Percentiles rank a stretch among this genome's conserved stretches.
Conservation (phyloP, 768 basidiomycete species). For the Rhizopogon sp. region DNA sequence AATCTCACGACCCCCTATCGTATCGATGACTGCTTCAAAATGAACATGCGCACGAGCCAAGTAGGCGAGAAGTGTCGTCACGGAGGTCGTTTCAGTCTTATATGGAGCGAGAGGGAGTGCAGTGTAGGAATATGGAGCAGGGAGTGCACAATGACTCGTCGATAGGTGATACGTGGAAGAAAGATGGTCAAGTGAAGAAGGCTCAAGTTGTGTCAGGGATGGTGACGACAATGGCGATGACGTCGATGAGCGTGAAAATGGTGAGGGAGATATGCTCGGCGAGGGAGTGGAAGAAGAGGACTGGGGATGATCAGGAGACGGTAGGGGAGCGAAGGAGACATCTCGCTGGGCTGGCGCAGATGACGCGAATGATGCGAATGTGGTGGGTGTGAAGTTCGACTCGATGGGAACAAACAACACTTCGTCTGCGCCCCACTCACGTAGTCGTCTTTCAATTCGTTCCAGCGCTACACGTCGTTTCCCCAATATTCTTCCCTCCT, state of each 20-base stretch:
- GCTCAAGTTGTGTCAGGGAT: slow-evolving; percentile 13
- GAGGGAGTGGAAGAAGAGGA: slow-evolving; percentile 21
- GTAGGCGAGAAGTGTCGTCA: slow-evolving; percentile 7
- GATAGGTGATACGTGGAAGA: slow-evolving; percentile 20
- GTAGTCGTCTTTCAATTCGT: slow-evolving; percentile 47
- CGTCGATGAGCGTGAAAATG: slow-evolving; percentile 25
- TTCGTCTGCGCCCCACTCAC: slow-evolving; percentile 72
- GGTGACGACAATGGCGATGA: slow-evolving; percentile 29
- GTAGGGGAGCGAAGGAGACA: slow-evolving; percentile 17
- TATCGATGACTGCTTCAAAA: slow-evolving; percentile 83
- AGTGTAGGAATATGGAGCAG: slow-evolving; percentile 24
- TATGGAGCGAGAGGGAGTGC: slow-evolving; percentile 25
- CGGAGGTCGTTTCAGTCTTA: slow-evolving; percentile 17
- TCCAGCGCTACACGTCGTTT: slow-evolving; percentile 37
- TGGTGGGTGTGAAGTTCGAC: slow-evolving; percentile 13
- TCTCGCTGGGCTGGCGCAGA: slow-evolving; percentile 15
- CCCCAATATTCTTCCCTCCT: slow-evolving; percentile 31
- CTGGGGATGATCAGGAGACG: slow-evolving; percentile 18
- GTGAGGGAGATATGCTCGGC: slow-evolving; percentile 27
- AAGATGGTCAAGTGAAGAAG: slow-evolving; percentile 15
- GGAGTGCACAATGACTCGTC: slow-evolving; percentile 13
- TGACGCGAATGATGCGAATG: slow-evolving; percentile 12
- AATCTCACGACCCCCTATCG: slow-evolving; percentile 72
- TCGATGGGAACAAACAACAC: slow-evolving; percentile 53
- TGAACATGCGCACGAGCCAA: slow-evolving; percentile 22